Evolutionary conservation across 305 asterid genomes (phyloP).

Genomic region (Fraxinus sp.): DNA sequence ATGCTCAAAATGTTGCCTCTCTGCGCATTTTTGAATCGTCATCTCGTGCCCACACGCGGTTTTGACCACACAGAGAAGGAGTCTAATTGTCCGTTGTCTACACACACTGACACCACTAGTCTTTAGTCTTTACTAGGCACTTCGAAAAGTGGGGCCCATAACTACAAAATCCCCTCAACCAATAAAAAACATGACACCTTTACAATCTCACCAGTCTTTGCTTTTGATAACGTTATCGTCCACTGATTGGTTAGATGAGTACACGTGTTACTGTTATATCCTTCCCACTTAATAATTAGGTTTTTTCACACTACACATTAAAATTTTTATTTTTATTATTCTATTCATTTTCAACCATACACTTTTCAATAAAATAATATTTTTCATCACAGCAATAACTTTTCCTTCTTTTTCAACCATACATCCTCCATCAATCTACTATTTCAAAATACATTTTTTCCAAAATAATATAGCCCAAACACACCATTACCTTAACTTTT

Average conservation of each 20-base stretch:
- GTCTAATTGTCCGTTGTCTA: background rate
- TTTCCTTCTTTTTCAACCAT: too few relatives aligned
- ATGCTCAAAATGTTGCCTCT: too few relatives aligned
- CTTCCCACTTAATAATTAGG: too few relatives aligned
- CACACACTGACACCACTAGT: constrained; percentile 1
- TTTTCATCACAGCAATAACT: too few relatives aligned
- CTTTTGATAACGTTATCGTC: constrained; percentile 17
- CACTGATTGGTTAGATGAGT: background rate
- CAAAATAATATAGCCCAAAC: too few relatives aligned
- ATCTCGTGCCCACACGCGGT: too few relatives aligned
- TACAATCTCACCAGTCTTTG: background rate
- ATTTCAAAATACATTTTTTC: too few relatives aligned
- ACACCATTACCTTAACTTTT: background rate
- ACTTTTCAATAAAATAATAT: too few relatives aligned
- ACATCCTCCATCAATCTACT: too few relatives aligned
- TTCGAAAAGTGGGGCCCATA: background rate
- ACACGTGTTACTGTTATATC: background rate
- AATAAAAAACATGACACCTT: background rate
- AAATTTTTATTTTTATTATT: too few relatives aligned
- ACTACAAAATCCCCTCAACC: constrained; percentile 4
- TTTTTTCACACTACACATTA: too few relatives aligned
- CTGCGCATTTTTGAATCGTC: background rate
- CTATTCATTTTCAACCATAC: too few relatives aligned
- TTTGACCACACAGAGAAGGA: background rate
- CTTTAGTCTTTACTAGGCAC: background rate